Conservation (phyloP, 2,329 filamentous ascomycete species). For the Fusarium drepaniforme region DNA sequence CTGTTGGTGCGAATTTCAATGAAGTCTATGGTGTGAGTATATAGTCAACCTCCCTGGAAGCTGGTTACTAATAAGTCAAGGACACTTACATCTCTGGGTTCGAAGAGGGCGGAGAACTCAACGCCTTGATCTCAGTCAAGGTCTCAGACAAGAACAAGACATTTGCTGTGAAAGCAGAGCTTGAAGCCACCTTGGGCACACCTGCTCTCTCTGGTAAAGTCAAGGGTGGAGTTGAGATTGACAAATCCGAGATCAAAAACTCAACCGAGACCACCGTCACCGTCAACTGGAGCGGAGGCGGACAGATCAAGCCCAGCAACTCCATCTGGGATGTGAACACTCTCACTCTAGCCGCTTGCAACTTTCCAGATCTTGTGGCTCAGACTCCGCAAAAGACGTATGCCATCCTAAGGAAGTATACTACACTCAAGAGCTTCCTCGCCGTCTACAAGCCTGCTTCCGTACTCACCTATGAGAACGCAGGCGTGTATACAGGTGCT, state of each 20-base stretch:
- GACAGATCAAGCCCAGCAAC: neutral
- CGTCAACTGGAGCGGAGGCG: neutral
- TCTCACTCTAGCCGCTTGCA: neutral
- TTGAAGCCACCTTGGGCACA: neutral
- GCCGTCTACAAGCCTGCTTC: no score
- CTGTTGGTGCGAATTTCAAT: neutral
- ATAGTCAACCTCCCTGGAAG: neutral
- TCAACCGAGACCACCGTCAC: neutral
- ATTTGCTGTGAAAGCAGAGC: neutral
- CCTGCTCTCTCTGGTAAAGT: neutral
- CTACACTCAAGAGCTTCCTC: no score
- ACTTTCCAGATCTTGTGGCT: neutral
- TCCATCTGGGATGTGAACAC: neutral
- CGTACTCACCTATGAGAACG: no score
- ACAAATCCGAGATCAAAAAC: neutral
- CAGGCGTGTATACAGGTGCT: no score
- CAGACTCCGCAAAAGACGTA: neutral
- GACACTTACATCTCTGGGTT: neutral
- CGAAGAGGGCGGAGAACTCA: neutral
- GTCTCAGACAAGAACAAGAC: neutral
- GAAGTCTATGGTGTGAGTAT: neutral
- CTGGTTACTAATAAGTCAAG: neutral
- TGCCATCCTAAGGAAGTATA: no score
- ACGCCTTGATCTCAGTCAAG: neutral
- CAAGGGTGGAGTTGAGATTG: neutral